Evolutionary conservation across 225 moss, liverwort and hornwort genomes (phyloP).

Genomic region (Physcomitrellopsis africana): DNA sequence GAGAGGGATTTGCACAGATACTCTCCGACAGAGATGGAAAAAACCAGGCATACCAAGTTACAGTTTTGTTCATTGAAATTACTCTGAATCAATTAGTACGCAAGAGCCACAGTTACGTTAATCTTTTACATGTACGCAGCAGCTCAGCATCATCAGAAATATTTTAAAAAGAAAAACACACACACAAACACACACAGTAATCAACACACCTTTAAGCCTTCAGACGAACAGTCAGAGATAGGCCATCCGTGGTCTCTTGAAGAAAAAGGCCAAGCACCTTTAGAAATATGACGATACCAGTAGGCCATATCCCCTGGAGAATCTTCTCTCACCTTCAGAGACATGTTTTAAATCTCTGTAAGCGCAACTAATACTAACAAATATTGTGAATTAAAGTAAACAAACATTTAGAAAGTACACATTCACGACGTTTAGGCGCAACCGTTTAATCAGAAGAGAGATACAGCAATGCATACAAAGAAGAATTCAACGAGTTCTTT

Average conservation of each 20-base stretch:
- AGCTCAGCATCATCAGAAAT: conserved; percentile 17
- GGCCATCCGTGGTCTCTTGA: conserved; percentile 94
- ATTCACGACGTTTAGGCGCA: background rate
- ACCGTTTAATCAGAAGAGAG: background rate
- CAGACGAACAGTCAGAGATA: conserved; percentile 90
- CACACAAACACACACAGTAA: background rate
- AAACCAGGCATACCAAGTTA: conserved; percentile 3
- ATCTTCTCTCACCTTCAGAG: conserved; percentile 78
- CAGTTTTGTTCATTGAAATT: background rate
- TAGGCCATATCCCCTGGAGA: conserved; percentile 64
- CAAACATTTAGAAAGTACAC: background rate
- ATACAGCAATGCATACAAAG: conserved; percentile 9
- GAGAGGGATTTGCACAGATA: conserved; percentile 11
- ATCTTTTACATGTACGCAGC: background rate
- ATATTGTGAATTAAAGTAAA: conserved; percentile 7
- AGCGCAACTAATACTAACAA: conserved; percentile 15
- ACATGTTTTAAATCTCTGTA: conserved; percentile 3
- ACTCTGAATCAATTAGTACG: background rate
- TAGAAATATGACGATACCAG: conserved; percentile 90
- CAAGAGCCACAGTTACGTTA: conserved; percentile 7
- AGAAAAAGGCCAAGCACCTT: conserved; percentile 96
- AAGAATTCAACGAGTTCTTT: conserved; percentile 8
- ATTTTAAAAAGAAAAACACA: background rate
- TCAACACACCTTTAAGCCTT: conserved; percentile 77
- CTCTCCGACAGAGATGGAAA: background rate